A percentile compares a stretch with the other conserved stretches of the same genome.
These are phyloP conservation scores for Picea glauca DNA, from an alignment of 75 land plant species.

Conservation along the genomic window DNA sequence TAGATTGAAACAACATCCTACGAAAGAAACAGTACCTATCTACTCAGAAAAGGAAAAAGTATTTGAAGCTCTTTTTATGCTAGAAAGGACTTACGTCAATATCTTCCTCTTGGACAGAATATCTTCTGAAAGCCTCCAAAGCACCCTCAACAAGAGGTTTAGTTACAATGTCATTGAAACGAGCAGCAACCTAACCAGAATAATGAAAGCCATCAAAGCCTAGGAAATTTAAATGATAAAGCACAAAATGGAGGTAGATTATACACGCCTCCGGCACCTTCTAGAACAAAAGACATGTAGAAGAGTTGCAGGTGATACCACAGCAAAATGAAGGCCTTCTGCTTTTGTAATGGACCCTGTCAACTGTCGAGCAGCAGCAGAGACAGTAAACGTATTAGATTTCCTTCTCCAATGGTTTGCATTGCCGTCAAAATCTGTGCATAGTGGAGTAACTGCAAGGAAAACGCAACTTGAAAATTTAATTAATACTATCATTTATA, in stretches of 20 bases:
- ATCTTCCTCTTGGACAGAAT: slow-evolving; percentile 76
- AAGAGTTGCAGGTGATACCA: slow-evolving; percentile 31
- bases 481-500: background rate
- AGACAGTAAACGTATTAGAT: slow-evolving; percentile 9
- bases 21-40: background rate
- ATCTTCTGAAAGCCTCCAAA: slow-evolving; percentile 68
- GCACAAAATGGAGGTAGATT: background rate
- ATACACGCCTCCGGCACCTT: background rate
- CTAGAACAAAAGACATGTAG: background rate
- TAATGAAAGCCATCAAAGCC: slow-evolving; percentile 10
- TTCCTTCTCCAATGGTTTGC: background rate
- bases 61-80: background rate
- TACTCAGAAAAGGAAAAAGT: background rate
- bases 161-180: slow-evolving; percentile 91
- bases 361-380: slow-evolving; percentile 46
- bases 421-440: background rate
- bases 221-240: slow-evolving; percentile 1
- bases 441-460: background rate
- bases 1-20: background rate
- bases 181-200: slow-evolving; percentile 69
- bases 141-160: slow-evolving; percentile 83
- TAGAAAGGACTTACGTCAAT: slow-evolving; percentile 53
- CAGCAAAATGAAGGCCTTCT: slow-evolving; percentile 78
- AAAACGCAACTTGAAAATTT: background rate
- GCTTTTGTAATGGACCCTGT: slow-evolving; percentile 52